Conservation (phyloP, 1,139 yeast genomes). For the Keqinozyma sinolaborantium region DNA sequence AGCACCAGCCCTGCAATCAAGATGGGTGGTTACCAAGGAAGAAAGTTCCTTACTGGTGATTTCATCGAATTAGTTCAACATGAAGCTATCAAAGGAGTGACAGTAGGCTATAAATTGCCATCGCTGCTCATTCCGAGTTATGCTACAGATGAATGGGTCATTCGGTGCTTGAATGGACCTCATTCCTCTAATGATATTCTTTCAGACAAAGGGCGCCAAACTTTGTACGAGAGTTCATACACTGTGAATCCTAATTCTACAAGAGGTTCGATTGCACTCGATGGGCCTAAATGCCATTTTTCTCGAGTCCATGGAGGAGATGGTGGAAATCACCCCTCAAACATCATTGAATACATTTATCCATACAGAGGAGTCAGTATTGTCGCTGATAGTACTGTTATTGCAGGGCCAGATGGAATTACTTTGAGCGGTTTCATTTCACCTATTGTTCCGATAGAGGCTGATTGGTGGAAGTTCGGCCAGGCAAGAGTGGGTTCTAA, state of each 20-base stretch:
- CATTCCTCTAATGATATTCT: slow-evolving; percentile 4
- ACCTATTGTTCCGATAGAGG: slow-evolving; percentile 20
- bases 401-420: slow-evolving; percentile 20
- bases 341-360: slow-evolving; percentile 5
- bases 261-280: slow-evolving; percentile 5
- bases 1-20: slow-evolving; percentile 4
- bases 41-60: slow-evolving; percentile 5
- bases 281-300: slow-evolving; percentile 5
- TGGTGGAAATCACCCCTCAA: slow-evolving; percentile 6
- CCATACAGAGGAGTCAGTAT: slow-evolving; percentile 5
- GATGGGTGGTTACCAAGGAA: slow-evolving; percentile 6
- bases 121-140: background rate
- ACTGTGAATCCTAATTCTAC: slow-evolving; percentile 3
- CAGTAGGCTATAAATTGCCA: slow-evolving; percentile 1
- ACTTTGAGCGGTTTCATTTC: slow-evolving; percentile 29
- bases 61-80: slow-evolving; percentile 2
- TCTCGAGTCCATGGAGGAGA: slow-evolving; percentile 5
- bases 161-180: slow-evolving; percentile 6
- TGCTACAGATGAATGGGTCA: slow-evolving; percentile 1
- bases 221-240: slow-evolving; percentile 4
- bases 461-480: slow-evolving; percentile 31
- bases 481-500: slow-evolving; percentile 22
- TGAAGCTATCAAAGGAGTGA: background rate
- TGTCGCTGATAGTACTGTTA: slow-evolving; percentile 5
- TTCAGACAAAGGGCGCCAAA: slow-evolving; percentile 2